Base-by-base conservation (phyloP, 176 grass and related monocot species). In the Tillandsia leiboldiana region DNA sequence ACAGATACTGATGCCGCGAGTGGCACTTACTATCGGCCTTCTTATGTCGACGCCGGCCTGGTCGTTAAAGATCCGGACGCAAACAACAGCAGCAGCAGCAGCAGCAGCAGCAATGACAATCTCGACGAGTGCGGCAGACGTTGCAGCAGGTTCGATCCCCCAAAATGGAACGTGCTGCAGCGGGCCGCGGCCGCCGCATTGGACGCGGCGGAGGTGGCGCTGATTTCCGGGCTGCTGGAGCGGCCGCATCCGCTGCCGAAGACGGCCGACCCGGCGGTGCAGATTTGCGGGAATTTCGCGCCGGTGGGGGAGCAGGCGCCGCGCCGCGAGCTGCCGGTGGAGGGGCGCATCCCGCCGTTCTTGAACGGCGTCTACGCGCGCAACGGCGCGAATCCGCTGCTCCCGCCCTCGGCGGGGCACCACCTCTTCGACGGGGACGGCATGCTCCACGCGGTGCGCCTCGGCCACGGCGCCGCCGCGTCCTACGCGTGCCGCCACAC, bases 341-440 rank as follows among this genome's bases (percentile, higher is more conserved):
- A 73, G 0, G 94, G 94, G 26, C 52, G 52, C 42, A 51, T 97
- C 15, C 94, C 94, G 3, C 0, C 68, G 0, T 67, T 10, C 51
- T 76, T 97, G 3, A 53, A 87, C 28, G 94, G 94, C 1, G 84
- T 87, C 2, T 97, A 97, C 50, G 87, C 87, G 33, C 86, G 94
- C 54, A 97, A 90, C 73, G 94, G 89, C 14, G 94, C 89, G 2
- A 97, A 97, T 65, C 94, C 94, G 3, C 77, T 81, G 5, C 88
- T 92, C 49, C 42, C 77, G 48, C 94, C 89, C 0, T 81, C 72
- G 1, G 94, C 79, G 0, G 89, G 94, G 0, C 94, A 97, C 84
- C 94, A 97, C 79, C 86, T 97, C 14, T 97, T 93, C 68, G 94
- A 97, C 58, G 94, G 94, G 27, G 94, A 97, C 49, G 94, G 94